Percentiles rank a stretch among this genome's conserved stretches.
Conservation (phyloP, 169 alveolate genomes). For the Cryptosporidium sp. region DNA sequence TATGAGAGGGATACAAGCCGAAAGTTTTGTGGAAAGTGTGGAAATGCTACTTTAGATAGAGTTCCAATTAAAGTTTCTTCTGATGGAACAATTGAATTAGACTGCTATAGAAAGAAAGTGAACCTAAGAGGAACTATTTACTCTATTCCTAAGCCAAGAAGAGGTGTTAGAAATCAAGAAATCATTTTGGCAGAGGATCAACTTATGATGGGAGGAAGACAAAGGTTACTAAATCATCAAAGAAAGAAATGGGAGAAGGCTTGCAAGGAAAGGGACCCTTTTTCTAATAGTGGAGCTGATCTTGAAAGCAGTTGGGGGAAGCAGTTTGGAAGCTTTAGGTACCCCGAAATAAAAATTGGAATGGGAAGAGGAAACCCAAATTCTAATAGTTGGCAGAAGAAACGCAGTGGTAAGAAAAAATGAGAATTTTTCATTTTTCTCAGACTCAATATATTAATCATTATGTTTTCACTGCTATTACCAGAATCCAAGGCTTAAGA, state of each 20-base stretch:
- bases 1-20: constrained; percentile 78
- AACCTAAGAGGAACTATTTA: constrained; percentile 84
- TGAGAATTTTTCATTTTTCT: neutral
- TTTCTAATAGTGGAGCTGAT: constrained; percentile 53
- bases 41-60: constrained; percentile 88
- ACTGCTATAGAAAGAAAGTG: constrained; percentile 79
- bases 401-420: constrained; percentile 21
- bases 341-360: constrained; percentile 79
- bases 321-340: constrained; percentile 64
- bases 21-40: constrained; percentile 90
- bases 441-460: no score
- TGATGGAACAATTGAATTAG: constrained; percentile 79
- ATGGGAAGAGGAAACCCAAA: constrained; percentile 83
- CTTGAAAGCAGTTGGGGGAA: constrained; percentile 46
- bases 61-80: constrained; percentile 83
- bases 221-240: constrained; percentile 78
- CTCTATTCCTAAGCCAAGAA: constrained; percentile 84
- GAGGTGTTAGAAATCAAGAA: constrained; percentile 83
- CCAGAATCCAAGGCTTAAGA: no score
- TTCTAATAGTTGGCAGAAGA: constrained; percentile 82
- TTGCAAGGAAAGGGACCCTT: constrained; percentile 78
- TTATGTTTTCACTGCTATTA: no score
- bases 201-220: constrained; percentile 83
- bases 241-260: constrained; percentile 77
- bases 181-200: constrained; percentile 88